A percentile compares a stretch with the other conserved stretches of the same genome.
Evolutionary conservation across 768 basidiomycete genomes (phyloP).

Genomic region (Kwoniella heveanensis): DNA sequence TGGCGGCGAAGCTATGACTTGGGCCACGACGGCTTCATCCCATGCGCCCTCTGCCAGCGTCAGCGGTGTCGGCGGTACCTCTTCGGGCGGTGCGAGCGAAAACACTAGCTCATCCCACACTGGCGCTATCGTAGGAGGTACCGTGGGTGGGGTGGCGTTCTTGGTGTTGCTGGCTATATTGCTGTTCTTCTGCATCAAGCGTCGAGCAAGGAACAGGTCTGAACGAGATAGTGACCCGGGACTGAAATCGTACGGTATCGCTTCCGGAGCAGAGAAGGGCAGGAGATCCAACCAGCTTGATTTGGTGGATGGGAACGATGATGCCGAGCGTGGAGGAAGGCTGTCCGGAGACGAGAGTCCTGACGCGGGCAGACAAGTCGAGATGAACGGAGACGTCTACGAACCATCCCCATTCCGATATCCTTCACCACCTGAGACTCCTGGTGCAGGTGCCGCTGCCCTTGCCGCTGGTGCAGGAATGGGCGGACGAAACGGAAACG

Average conservation of each 20-base stretch:
- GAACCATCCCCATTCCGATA: constrained; percentile 25
- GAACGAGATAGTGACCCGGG: constrained; percentile 9
- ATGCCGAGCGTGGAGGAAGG: constrained; percentile 3
- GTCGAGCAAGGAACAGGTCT: constrained; percentile 28
- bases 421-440: constrained; percentile 22
- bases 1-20: constrained; percentile 20
- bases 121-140: constrained; percentile 54
- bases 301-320: constrained; percentile 15
- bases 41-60: constrained; percentile 19
- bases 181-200: constrained; percentile 49
- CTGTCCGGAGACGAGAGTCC: constrained; percentile 1
- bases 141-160: constrained; percentile 54
- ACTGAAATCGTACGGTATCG: constrained; percentile 28
- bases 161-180: constrained; percentile 53
- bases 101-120: constrained; percentile 15
- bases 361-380: constrained; percentile 4
- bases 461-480: background rate
- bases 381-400: constrained; percentile 18
- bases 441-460: background rate
- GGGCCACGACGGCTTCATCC: constrained; percentile 17
- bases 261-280: constrained; percentile 9
- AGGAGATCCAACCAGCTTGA: constrained; percentile 18
- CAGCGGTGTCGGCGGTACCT: constrained; percentile 42
- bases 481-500: background rate
- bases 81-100: constrained; percentile 19